These are phyloP conservation scores for Paspalum vaginatum DNA, from an alignment of 176 grass and related monocot genomes.

Conservation along the genomic window DNA sequence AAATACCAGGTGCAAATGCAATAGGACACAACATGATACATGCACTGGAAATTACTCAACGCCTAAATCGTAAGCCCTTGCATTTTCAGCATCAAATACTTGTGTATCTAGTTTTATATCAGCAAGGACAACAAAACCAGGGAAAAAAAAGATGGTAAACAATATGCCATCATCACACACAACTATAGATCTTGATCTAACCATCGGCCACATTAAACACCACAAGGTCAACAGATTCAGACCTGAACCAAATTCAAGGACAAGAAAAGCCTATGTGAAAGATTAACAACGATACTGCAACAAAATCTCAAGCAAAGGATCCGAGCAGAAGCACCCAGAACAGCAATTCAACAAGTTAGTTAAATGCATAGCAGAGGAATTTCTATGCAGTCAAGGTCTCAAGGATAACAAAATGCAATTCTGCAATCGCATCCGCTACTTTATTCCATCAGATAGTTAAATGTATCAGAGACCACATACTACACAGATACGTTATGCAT, in stretches of 20 bases:
- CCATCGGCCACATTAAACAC: background rate
- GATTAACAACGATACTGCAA: background rate
- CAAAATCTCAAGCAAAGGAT: background rate
- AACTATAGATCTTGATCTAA: background rate
- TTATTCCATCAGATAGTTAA: conserved; percentile 46
- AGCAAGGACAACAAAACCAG: background rate
- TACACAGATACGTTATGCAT: background rate
- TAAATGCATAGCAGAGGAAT: background rate
- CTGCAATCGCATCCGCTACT: conserved; percentile 1
- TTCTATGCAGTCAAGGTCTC: background rate
- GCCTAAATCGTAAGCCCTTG: background rate
- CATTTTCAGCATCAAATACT: background rate
- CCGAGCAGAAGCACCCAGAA: background rate
- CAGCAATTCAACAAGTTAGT: background rate
- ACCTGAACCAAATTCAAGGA: background rate
- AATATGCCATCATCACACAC: background rate
- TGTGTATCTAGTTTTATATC: background rate
- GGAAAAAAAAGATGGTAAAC: background rate
- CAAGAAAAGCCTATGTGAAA: background rate
- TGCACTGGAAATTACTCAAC: too few relatives aligned
- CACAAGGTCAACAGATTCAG: background rate
- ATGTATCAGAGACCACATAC: conserved; percentile 6
- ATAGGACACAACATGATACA: background rate
- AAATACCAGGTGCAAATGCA: background rate
- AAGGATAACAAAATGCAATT: conserved; percentile 10